Evolutionary conservation across 495 filamentous ascomycete species (phyloP), one percentile per base, ranked within the genome.

Genomic region (Trichoderma reesei): DNA sequence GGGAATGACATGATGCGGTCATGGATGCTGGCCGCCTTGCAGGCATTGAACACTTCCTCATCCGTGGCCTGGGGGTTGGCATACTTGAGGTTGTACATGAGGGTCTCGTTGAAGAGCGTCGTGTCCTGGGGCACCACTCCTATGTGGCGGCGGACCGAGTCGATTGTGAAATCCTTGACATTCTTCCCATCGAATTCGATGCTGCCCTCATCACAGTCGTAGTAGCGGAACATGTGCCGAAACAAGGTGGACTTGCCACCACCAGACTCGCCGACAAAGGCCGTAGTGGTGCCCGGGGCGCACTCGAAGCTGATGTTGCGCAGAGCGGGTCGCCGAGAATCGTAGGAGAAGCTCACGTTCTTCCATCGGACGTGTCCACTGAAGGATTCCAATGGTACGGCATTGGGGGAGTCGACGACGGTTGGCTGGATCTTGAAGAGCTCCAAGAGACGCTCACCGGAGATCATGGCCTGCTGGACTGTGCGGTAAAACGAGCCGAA

Each of bases 171-270:
- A 68, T 90, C 86, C 67, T 88, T 83, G 10, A 97, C 88, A 72
- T 97, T 88, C 56, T 88, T 83, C 6, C 88, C 90, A 72, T 96
- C 95, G 48, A 98, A 75, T 66, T 85, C 79, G 61, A 98, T 95
- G 67, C 79, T 86, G 14, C 95, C 94, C 41, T 82, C 83, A 59
- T 83, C 76, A 41, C 86, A 78, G 72, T 96, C 92, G 75, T 98
- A 98, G 74, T 96, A 98, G 3, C 94, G 87, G 82, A 95, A 98
- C 66, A 98, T 83, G 18, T 98, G 80, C 13, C 94, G 88, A 78
- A 98, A 96, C n/a, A 97, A 86, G 3, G 94, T 98, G 2, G 94
- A 96, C 72, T 98, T 98, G 63, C 94, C 95, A 54, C 93, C 95
- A 44, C 95, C 94, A 20, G 91, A 96, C 72, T 97, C 94, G 56